Conservation (phyloP, 2,329 filamentous ascomycete species). For the Coniochaeta sp. region DNA sequence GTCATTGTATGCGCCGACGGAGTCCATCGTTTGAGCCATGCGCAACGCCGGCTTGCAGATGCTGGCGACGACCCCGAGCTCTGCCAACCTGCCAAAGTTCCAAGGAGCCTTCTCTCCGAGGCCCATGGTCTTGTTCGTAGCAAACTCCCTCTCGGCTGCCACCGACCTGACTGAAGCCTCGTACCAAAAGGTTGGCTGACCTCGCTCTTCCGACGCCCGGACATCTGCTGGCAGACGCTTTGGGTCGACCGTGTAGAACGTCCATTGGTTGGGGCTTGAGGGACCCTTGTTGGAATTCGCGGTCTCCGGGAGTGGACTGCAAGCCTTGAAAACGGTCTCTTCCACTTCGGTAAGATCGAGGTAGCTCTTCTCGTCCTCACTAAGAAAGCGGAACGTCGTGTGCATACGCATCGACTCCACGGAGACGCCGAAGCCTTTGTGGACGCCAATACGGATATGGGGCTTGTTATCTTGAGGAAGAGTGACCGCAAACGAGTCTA, state of each 20-base stretch:
- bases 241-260: neutral
- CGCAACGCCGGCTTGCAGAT: neutral
- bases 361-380: neutral
- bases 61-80: neutral
- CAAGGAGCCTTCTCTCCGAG: neutral
- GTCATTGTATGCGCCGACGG: neutral
- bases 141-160: neutral
- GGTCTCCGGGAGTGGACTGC: neutral
- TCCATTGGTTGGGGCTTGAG: neutral
- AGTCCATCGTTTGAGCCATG: neutral
- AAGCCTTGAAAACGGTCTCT: neutral
- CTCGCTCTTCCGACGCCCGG: neutral
- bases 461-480: neutral
- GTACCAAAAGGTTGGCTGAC: neutral
- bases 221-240: neutral
- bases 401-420: neutral
- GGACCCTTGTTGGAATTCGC: neutral
- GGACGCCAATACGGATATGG: neutral
- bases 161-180: neutral
- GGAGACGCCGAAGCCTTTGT: neutral
- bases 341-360: constrained; percentile 2
- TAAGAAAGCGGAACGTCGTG: neutral
- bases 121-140: neutral
- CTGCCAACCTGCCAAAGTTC: neutral
- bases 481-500: neutral